Base-by-base conservation (phyloP, 2,329 filamentous ascomycete genomes). In the Ascochyta rabiei region DNA sequence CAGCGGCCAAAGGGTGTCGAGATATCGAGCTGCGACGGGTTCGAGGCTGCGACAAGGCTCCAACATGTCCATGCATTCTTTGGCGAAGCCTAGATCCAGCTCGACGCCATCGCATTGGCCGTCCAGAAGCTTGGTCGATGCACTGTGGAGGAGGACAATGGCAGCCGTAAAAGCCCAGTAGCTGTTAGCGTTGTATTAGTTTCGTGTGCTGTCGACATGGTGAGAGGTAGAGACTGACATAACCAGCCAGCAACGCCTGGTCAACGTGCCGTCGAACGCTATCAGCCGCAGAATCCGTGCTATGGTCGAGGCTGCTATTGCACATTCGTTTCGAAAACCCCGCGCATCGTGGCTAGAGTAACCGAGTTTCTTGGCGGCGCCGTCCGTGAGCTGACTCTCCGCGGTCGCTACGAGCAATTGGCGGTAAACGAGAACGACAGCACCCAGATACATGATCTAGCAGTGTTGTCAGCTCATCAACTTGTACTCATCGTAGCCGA, bases 371-470 rank as follows among this genome's bases (percentile, higher is more conserved):
- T 61, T 65, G 2, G 64, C 37, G 6, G 61, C 60, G 19, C 64
- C 67, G 16, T 69, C 65, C 1, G 61, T 67, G 3, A 73, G 60
- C 39, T 72, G 68, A 6, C 58, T 62, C 45, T 75, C 67, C 13
- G 69, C 66, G 16, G 69, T 66, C 6, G 70, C 71, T 21, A 75
- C 63, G 2, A 76, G 59, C 15, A 72, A 42, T 38, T 72, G 70
- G 10, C 74, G 70, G 31, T 75, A 74, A 3, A 76, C 60, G 21
- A 74, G 58, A 6, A 75, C 67, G 15, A 75, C 48, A 8, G 72
- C 72, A 10, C 74, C 73, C 35, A 76, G 62, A 49, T 75, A 75
- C 70, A 75, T 73, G 46, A 75, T 73, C 72, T 75, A 33, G 15
- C 6, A 49, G 19, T 31, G 26, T 8, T 16, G 37, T 26, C 26